Conservation (phyloP, 106 monocot species). For the Dendrobium catenatum region DNA sequence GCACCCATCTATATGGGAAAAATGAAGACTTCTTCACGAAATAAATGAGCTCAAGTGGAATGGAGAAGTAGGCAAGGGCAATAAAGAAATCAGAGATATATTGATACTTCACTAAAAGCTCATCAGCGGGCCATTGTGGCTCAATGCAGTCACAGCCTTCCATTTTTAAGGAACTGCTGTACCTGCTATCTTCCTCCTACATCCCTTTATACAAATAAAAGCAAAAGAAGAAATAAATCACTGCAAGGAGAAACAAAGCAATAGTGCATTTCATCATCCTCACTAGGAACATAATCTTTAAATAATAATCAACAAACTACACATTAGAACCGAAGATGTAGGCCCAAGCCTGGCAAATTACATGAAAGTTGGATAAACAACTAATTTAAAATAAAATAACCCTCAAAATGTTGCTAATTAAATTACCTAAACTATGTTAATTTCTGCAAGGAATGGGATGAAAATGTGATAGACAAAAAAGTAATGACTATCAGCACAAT, state of each 20-base stretch:
- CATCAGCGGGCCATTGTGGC: conserved; percentile 62
- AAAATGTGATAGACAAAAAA: neutral
- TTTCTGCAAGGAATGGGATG: too few species aligned
- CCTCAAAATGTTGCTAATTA: neutral
- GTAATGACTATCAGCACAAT: neutral
- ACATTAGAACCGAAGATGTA: neutral
- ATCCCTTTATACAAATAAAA: conserved; percentile 11
- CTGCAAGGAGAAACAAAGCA: neutral
- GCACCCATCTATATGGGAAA: conserved; percentile 89
- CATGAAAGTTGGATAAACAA: neutral
- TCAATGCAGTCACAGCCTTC: conserved; percentile 84
- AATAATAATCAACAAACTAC: neutral
- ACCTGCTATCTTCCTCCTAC: conserved; percentile 11
- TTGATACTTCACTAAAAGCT: conserved; percentile 82
- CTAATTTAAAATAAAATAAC: neutral
- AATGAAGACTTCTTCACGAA: conserved; percentile 87
- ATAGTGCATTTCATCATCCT: neutral
- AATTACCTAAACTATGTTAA: too few species aligned
- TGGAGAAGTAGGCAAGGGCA: conserved; percentile 88
- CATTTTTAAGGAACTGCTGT: conserved; percentile 31
- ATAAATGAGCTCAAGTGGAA: conserved; percentile 90
- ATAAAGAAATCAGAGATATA: conserved; percentile 97
- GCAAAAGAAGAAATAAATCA: neutral
- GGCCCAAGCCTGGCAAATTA: neutral
- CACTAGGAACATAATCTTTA: neutral